Percentiles rank a stretch among this genome's conserved stretches.
These are phyloP conservation scores for Suzukiozyma palmioleophila DNA, from an alignment of 1,139 yeast genomes.

Conservation along the genomic window DNA sequence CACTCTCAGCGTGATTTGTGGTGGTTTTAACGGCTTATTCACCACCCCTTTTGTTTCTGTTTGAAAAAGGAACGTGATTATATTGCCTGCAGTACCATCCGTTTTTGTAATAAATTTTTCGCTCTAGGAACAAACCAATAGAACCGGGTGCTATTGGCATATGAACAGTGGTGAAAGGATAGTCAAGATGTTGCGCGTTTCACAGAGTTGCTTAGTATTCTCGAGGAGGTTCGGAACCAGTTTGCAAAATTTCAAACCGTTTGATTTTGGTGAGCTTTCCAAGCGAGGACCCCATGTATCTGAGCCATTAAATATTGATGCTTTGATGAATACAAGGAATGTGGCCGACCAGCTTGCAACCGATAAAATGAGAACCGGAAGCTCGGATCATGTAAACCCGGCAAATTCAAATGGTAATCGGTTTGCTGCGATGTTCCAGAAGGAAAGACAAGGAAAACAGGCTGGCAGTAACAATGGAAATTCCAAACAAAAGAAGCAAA, in stretches of 20 bases:
- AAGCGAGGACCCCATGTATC: background rate
- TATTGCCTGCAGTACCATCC: too few species aligned
- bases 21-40: too few species aligned
- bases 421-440: constrained; percentile 8
- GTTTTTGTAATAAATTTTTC: too few species aligned
- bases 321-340: constrained; percentile 2
- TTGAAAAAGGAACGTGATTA: too few species aligned
- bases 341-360: background rate
- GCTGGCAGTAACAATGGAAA: background rate
- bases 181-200: background rate
- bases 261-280: constrained; percentile 5
- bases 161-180: too few species aligned
- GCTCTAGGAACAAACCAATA: too few species aligned
- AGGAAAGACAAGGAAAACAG: background rate
- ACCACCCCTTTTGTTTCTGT: too few species aligned
- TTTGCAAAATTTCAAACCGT: constrained; percentile 5
- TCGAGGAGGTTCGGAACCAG: background rate
- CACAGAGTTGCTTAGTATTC: background rate
- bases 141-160: too few species aligned
- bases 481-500: constrained; percentile 1
- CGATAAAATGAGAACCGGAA: too few species aligned
- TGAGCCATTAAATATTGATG: constrained; percentile 7
- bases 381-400: too few species aligned
- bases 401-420: constrained; percentile 4
- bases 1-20: too few species aligned